phyloP scores from a whole-genome alignment of 2,329 filamentous ascomycete genomes.

The Fusarium xylarioides region DNA sequence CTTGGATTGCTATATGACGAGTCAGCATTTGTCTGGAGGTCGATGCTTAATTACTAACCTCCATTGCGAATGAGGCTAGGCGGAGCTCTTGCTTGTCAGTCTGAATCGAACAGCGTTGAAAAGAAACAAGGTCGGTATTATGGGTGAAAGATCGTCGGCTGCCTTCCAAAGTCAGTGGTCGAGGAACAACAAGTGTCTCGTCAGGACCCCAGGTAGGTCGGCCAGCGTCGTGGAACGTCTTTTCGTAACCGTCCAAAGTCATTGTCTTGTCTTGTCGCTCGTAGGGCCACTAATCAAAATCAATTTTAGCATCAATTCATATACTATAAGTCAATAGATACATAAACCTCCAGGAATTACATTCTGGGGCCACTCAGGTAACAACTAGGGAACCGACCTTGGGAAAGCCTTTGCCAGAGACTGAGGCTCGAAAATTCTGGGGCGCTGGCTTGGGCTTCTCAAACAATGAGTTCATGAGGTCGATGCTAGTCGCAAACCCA shows the following conservation, averaged over 20 bases:
- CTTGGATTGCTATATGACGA: slow-evolving; percentile 59
- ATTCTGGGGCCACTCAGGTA: slow-evolving; percentile 45
- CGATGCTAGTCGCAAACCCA: slow-evolving; percentile 87
- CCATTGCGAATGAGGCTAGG: slow-evolving; percentile 69
- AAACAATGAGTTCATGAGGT: slow-evolving; percentile 95
- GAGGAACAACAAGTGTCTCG: slow-evolving; percentile 73
- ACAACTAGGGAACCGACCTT: slow-evolving; percentile 79
- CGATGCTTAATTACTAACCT: slow-evolving; percentile 49
- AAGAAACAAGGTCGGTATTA: slow-evolving; percentile 45
- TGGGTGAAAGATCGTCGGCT: slow-evolving; percentile 42
- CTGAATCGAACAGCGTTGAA: slow-evolving; percentile 60
- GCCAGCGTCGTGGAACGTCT: slow-evolving; percentile 75
- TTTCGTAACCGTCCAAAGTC: slow-evolving; percentile 70
- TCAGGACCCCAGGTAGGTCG: slow-evolving; percentile 83
- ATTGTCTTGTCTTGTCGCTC: slow-evolving; percentile 78
- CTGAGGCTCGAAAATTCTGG: slow-evolving; percentile 61
- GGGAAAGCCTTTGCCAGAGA: slow-evolving; percentile 73
- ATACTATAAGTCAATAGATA: slow-evolving; percentile 46
- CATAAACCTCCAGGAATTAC: slow-evolving; percentile 42
- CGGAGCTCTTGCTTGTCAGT: slow-evolving; percentile 72
- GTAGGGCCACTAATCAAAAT: slow-evolving; percentile 80
- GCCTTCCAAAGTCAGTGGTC: slow-evolving; percentile 52
- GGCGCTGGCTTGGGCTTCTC: slow-evolving; percentile 72
- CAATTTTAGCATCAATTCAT: slow-evolving; percentile 57
- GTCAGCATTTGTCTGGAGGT: slow-evolving; percentile 14